These are phyloP conservation scores for Sclerotinia sclerotiorum DNA, from an alignment of 2,329 filamentous ascomycete species.

Conservation along the genomic window DNA sequence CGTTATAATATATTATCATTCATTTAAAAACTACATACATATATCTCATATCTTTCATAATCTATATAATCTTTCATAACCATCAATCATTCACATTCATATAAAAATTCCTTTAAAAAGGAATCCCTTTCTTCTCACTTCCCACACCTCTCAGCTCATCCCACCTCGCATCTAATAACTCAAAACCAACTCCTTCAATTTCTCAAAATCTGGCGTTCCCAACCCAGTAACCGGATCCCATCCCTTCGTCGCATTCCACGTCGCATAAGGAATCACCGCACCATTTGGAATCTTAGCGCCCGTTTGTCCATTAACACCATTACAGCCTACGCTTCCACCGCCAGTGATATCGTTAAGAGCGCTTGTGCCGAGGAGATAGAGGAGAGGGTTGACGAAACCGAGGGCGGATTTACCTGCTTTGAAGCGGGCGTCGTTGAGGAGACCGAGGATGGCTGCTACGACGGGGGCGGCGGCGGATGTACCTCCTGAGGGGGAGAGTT, in stretches of 20 bases:
- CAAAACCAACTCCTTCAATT: slow-evolving; percentile 28
- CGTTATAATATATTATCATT: no score
- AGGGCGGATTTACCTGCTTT: slow-evolving; percentile 47
- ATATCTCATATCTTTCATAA: no score
- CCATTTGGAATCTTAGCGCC: slow-evolving; percentile 20
- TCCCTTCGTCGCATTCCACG: slow-evolving; percentile 37
- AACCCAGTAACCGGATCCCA: slow-evolving; percentile 44
- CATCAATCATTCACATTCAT: no score
- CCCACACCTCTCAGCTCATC: neutral
- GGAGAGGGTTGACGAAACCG: slow-evolving; percentile 46
- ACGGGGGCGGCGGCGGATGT: slow-evolving; percentile 56
- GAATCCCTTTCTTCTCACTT: no score
- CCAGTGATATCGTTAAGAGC: slow-evolving; percentile 44
- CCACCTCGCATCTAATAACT: neutral
- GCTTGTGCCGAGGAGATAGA: slow-evolving; percentile 40
- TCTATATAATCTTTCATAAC: no score
- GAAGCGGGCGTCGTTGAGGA: slow-evolving; percentile 62
- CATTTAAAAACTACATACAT: no score
- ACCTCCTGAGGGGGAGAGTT: slow-evolving; percentile 45
- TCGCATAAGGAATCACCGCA: slow-evolving; percentile 29
- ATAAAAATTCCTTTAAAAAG: no score
- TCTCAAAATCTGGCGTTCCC: slow-evolving; percentile 39
- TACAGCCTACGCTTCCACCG: slow-evolving; percentile 43
- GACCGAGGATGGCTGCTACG: slow-evolving; percentile 55
- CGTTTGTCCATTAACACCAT: slow-evolving; percentile 29